A percentile compares a stretch with the other conserved stretches of the same genome.
Evolutionary conservation across 75 land plant species (phyloP).

Genomic region (Adiantum capillusveneris): DNA sequence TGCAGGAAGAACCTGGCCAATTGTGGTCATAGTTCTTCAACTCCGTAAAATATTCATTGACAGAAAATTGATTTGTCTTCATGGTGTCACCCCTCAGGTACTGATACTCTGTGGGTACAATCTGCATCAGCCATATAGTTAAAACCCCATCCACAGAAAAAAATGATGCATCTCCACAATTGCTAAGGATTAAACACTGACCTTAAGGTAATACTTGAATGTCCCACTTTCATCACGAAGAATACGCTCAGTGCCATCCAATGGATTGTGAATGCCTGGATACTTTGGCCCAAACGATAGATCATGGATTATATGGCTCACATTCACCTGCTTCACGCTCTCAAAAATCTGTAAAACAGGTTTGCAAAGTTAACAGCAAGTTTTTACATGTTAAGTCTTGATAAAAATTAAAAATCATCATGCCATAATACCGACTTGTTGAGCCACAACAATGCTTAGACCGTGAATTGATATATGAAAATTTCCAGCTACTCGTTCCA

Average conservation of each 20-base stretch:
- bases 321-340: conserved; percentile 79
- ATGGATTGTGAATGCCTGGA: conserved; percentile 96
- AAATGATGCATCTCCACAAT: background rate
- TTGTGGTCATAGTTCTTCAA: conserved; percentile 43
- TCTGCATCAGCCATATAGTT: conserved; percentile 32
- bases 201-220: conserved; percentile 97
- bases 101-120: conserved; percentile 95
- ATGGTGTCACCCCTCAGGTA: conserved; percentile 70
- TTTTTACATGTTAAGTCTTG: no score
- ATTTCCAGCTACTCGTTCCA: conserved; percentile 97
- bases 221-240: conserved; percentile 87
- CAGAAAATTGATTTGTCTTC: conserved; percentile 97
- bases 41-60: conserved; percentile 78
- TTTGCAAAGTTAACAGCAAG: no score
- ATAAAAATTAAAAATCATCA: no score
- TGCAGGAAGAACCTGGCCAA: conserved; percentile 99
- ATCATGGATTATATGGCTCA: conserved; percentile 91
- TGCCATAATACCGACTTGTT: conserved; percentile 59
- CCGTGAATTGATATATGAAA: conserved; percentile 99
- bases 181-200: conserved; percentile 2
- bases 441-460: conserved; percentile 77
- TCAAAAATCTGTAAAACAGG: conserved; percentile 68
- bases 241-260: conserved; percentile 79
- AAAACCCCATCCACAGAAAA: background rate
- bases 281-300: conserved; percentile 96